phyloP scores from a whole-genome alignment of 257 asterid species.

The Solanum arcanum region DNA sequence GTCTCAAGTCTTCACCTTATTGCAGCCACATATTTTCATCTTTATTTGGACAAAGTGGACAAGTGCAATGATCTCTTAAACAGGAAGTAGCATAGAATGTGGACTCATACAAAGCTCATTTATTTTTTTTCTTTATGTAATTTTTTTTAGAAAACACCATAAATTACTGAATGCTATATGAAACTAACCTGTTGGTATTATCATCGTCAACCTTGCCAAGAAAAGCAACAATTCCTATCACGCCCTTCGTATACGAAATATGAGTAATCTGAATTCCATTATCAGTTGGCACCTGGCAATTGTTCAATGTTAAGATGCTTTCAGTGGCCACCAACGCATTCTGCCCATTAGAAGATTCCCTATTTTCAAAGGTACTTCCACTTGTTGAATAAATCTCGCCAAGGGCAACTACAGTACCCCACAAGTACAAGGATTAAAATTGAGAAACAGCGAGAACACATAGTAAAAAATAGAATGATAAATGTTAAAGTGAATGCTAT shows the following conservation, averaged over 20 bases:
- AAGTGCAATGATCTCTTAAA: not conserved
- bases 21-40: not conserved
- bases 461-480: too few species aligned
- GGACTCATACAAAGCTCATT: not conserved
- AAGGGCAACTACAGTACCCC: slow-evolving; percentile 32
- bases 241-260: too few species aligned
- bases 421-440: not conserved
- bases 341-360: slow-evolving; percentile 4
- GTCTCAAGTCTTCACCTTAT: not conserved
- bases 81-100: not conserved
- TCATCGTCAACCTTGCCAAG: too few species aligned
- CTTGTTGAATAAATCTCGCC: slow-evolving; percentile 39
- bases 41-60: not conserved
- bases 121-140: not conserved
- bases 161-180: not conserved
- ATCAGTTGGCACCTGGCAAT: slow-evolving; percentile 27
- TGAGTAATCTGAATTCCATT: not conserved
- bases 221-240: too few species aligned
- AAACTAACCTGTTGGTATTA: too few species aligned
- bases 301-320: slow-evolving; percentile 18
- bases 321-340: slow-evolving; percentile 37
- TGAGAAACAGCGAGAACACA: not conserved
- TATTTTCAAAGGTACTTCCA: slow-evolving; percentile 10
- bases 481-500: too few species aligned
- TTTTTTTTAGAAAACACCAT: not conserved